Evolutionary conservation across 257 asterid genomes (phyloP), one percentile per base, ranked within the genome.

Genomic region (Phtheirospermum japonicum): DNA sequence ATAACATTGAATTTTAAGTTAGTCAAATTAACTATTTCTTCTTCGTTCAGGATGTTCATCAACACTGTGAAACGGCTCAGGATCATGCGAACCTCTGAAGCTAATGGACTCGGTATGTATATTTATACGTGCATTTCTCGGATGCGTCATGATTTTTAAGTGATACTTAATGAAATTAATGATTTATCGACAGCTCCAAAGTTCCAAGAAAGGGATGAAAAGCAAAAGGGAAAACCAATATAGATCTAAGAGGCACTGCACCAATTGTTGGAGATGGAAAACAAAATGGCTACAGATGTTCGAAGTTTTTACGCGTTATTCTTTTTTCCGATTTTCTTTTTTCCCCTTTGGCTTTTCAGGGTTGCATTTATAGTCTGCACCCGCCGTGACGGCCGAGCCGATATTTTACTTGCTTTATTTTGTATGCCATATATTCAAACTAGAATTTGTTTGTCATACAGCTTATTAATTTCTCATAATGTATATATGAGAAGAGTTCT

Each of bases 61-160:
- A 79, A 58, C 77, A 81, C 94, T 4, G 95, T 79, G 71, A 89
- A 83, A 80, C 83, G 97, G 57, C 91, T 89, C 26, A 76, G 86
- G 68, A 89, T 89, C 81, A 89, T 86, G 97, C 80, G 76, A 72
- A 86, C 85, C 9, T 80, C 94, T 11, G 94, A 86, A 57, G 93
- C 91, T 26, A 86, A 82, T 58, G 95, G 95, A 59, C 88, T 81
- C 17, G 86, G 97, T 86, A 81, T 5, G 80, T 37, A 14, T 14
- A 13, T 3, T 12, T 48, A 7, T 14, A 14, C 6, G 31, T 4
- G 49, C 34, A 18, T 36, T 49, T 7, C 33, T 28, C 9, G 28
- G 46, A 7, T 0, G 31, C 3, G 28, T 3, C 61, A 13, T 1
- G 39, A 1, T 54, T 16, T 14, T 9, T 23, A 40, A 8, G 11